These are phyloP conservation scores for Agarophyton chilense DNA, from an alignment of 23 red algal species.

Conservation along the genomic window DNA sequence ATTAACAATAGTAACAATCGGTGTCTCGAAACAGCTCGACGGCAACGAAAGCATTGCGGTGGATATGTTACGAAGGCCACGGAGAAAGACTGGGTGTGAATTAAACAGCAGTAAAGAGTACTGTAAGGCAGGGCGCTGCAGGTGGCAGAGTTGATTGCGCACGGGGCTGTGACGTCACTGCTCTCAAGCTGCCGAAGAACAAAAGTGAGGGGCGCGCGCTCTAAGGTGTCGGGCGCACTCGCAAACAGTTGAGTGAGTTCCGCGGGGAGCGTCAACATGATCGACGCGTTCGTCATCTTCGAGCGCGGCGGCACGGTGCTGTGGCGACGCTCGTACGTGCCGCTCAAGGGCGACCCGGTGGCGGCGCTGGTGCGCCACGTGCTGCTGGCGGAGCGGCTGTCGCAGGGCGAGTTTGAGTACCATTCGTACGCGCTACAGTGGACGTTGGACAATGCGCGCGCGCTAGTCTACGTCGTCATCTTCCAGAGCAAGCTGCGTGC, in stretches of 20 bases:
- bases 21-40: too few species aligned
- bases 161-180: too few species aligned
- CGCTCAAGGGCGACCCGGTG: conserved; percentile 54
- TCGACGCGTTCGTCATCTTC: conserved; percentile 88
- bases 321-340: conserved; percentile 62
- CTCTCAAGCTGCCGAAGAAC: too few species aligned
- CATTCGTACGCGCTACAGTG: conserved; percentile 64
- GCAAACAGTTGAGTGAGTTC: not conserved
- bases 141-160: too few species aligned
- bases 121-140: too few species aligned
- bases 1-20: too few species aligned
- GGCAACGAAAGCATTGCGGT: too few species aligned
- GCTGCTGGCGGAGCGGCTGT: conserved; percentile 85
- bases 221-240: not conserved
- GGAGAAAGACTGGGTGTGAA: too few species aligned
- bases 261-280: conserved; percentile 30
- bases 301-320: conserved; percentile 74
- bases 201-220: too few species aligned
- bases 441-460: conserved; percentile 63
- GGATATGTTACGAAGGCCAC: too few species aligned
- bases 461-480: conserved; percentile 76
- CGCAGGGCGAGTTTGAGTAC: conserved; percentile 37
- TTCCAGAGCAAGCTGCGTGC: conserved; percentile 67
- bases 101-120: too few species aligned
- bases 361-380: conserved; percentile 85